Base-by-base conservation (phyloP, 371 early-diverging fungal genomes). In the Basidiobolus meristosporus region DNA sequence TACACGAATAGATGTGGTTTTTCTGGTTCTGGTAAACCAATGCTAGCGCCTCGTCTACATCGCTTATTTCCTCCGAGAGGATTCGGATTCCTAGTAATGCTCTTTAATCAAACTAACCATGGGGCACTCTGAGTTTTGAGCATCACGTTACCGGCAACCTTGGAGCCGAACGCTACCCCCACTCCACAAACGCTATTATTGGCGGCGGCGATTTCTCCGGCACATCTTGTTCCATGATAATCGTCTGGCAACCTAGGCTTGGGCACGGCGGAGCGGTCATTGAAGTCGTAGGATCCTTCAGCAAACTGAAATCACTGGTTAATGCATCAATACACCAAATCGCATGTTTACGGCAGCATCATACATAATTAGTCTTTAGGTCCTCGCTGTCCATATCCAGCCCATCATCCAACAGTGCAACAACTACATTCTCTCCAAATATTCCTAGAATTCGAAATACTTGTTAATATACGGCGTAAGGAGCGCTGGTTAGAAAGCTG, bases 161-260 rank as follows among this genome's bases (percentile, higher is more conserved):
- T 71, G 14, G 95, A 70, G 32, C 78, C 64, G 52, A 73, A 90
- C 0, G 96, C 96, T 31, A 93, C 73, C n/a, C 98, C 98, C 1
- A 96, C 78, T 12, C 96, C 96, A 45, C 98, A 95, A 1, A 77
- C 77, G 51, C 81, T 56, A 54, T 97, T 97, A 29, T 63, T 60
- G 7, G 63, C 67, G 9, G 93, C 92, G 0, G 92, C 98, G 26
- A 97, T 85, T 61, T 92, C 89, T 4, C 96, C 98, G 4, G 98
- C 98, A 59, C 96, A 95, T 26, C 98, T 60, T 0, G 98, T 96
- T 31, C 96, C 98, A 55, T 97, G 98, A 29, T 67, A 65, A 54
- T 97, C 98, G 40, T 88, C 82, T 22, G 40, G 39, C 0, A 82
- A 46, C 12, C 56, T 60, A 28, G 96, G 97, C 41, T 51, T 75